Base-by-base conservation (phyloP, 768 basidiomycete genomes). In the Ephemerocybe angulata region DNA sequence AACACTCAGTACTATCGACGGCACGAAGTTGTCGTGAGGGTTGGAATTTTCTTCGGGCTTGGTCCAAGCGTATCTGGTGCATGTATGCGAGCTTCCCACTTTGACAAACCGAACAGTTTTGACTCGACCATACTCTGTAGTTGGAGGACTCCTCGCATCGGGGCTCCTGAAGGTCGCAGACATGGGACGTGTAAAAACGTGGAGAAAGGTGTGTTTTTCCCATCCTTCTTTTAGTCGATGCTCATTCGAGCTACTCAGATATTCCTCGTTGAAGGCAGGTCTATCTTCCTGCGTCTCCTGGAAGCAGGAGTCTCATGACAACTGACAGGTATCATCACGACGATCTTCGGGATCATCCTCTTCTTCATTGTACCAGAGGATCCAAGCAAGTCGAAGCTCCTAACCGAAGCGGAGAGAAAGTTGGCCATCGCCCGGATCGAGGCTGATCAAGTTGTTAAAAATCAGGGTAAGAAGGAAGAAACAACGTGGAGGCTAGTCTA, bases 81-180 rank as follows among this genome's bases (percentile, higher is more conserved):
- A 38, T 72, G 70, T 70, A 53, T 41, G 69, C 56, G n/a, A 37
- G 44, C 28, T 42, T 3, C 31, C 22, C 13, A 37, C 21, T 21
- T 12, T 15, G 31, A 43, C 51, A 29, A 37, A n/a, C n/a, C n/a
- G n/a, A n/a, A n/a, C n/a, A n/a, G n/a, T n/a, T n/a, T n/a, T n/a
- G n/a, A n/a, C n/a, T n/a, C n/a, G n/a, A n/a, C n/a, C n/a, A n/a
- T n/a, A n/a, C n/a, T n/a, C n/a, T 25, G n/a, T 24, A 72, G 70
- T 73, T 52, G 72, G 73, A 13, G 73, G 73, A 17, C 62, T 74
- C 10, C 58, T 74, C 19, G 72, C 73, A 1, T 74, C 73, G 11
- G 72, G 73, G 24, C 64, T 74, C 29, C 62, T 73, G 19, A 63
- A 63, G 1, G 53, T 74, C 1, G 49, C 63, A 6, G 67, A 74